Base-by-base conservation (phyloP, 2,329 filamentous ascomycete genomes). In the Diaporthe humulicola region DNA sequence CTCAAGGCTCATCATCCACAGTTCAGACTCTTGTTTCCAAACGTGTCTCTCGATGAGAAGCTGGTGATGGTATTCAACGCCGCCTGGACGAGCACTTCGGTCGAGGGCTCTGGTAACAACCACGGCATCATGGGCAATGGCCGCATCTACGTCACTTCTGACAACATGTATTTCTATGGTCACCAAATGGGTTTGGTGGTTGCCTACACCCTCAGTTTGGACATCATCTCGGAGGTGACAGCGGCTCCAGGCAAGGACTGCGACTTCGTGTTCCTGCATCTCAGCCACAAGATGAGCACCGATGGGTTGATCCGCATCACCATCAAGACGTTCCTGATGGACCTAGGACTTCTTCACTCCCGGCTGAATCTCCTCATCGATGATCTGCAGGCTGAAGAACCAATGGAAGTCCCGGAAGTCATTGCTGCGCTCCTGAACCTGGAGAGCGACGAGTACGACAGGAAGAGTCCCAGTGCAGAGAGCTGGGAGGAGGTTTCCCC, bases 81-180 rank as follows among this genome's bases (percentile, higher is more conserved):
- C 22, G 95, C 95, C 0, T 99, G 97, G 95, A 87, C 85, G 56
- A 91, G 89, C 77, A 86, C 88, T 25, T 84, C 86, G 14, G 84
- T 85, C 33, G 84, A 85, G 25, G 81, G 83, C n/a, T 84, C 86
- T 10, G 82, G 84, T 2, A 82, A 84, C 4, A 83, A 81, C 71
- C 85, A 85, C 22, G 83, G 81, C 76, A 95, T 98, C 78, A 85
- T 87, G 30, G 89, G 89, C 25, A 90, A 90, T 73, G 90, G 97
- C 0, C 91, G 97, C 71, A 92, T 98, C 33, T 99, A 97, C 82
- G 92, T 98, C 75, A 98, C 96, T 0, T 89, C 93, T 0, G 92
- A 93, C 76, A 94, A 96, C 77, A 92, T 99, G 82, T 98, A 98
- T 83, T 98, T 99, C 81, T 99, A 98, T 84, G 97, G 96, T 79